A percentile compares a stretch with the other conserved stretches of the same genome.
Conservation (phyloP, 305 asterid species). For the Fraxinus nigra region DNA sequence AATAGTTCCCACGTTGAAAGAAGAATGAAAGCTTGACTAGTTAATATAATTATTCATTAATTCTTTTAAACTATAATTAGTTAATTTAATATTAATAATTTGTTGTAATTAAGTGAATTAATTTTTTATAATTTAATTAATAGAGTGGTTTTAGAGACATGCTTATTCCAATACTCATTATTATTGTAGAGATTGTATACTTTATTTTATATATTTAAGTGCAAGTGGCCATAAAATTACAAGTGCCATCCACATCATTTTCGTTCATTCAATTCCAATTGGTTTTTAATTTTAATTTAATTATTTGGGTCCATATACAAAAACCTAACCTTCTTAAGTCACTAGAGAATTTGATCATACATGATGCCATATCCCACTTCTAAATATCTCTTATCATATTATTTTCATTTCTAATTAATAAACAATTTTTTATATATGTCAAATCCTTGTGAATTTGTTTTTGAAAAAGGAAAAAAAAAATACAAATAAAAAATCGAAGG, state of each 20-base stretch:
- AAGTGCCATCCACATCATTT: slow-evolving; percentile 28
- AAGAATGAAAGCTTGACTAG: neutral
- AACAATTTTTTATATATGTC: neutral
- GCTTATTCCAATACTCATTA: neutral
- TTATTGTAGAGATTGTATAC: too few relatives aligned
- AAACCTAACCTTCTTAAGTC: slow-evolving; percentile 18
- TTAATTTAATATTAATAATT: too few relatives aligned
- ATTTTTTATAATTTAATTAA: too few relatives aligned
- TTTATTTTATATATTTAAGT: neutral
- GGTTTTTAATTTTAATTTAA: slow-evolving; percentile 9
- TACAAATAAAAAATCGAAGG: neutral
- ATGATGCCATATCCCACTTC: slow-evolving; percentile 36
- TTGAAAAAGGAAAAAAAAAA: neutral
- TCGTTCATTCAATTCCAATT: neutral
- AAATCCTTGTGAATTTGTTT: neutral
- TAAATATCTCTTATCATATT: slow-evolving; percentile 23
- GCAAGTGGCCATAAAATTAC: slow-evolving; percentile 24
- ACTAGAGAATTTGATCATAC: slow-evolving; percentile 19
- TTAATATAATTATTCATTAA: neutral
- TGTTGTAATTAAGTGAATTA: too few relatives aligned
- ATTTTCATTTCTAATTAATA: neutral
- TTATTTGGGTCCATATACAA: neutral
- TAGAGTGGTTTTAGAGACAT: neutral
- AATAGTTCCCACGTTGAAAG: neutral
- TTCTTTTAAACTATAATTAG: neutral